A percentile compares a stretch with the other conserved stretches of the same genome.
Conservation (phyloP, 106 monocot genomes). For the Phalaenopsis equestris region DNA sequence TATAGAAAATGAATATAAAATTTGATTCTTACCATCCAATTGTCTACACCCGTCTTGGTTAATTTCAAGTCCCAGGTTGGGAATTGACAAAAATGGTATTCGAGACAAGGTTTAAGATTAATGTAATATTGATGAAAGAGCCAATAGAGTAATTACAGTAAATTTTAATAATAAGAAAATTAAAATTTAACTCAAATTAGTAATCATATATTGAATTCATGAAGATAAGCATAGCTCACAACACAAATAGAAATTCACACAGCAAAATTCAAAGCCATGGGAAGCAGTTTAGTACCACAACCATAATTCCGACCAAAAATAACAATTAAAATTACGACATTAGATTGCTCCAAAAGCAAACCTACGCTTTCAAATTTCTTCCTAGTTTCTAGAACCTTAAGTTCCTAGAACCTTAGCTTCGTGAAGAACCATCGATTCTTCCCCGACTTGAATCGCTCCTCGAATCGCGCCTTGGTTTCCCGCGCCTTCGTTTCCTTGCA, state of each 20-base stretch:
- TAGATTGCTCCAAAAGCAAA: not conserved
- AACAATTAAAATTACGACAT: not conserved
- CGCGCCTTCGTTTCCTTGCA: slow-evolving; percentile 50
- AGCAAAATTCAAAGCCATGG: not conserved
- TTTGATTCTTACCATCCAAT: too few relatives aligned
- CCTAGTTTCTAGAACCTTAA: slow-evolving; percentile 18
- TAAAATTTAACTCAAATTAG: too few relatives aligned
- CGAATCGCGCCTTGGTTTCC: slow-evolving; percentile 28
- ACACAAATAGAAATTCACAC: not conserved
- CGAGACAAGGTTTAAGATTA: too few relatives aligned
- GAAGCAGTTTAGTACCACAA: not conserved
- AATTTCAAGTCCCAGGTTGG: too few relatives aligned
- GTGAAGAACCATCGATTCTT: slow-evolving; percentile 70
- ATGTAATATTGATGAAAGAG: too few relatives aligned
- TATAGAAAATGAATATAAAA: too few relatives aligned
- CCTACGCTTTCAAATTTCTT: not conserved
- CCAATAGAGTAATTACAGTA: too few relatives aligned
- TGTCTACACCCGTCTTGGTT: too few relatives aligned
- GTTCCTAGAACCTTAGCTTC: slow-evolving; percentile 37
- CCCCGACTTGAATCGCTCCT: slow-evolving; percentile 61
- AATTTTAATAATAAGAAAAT: too few relatives aligned
- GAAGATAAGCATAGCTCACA: not conserved
- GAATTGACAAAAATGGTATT: too few relatives aligned
- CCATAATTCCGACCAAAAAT: not conserved
- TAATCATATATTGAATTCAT: not conserved